Percentiles rank a stretch among this genome's conserved stretches.
These are phyloP conservation scores for Pleochaeta shiraiana DNA, from an alignment of 2,329 filamentous ascomycete genomes.

Conservation along the genomic window DNA sequence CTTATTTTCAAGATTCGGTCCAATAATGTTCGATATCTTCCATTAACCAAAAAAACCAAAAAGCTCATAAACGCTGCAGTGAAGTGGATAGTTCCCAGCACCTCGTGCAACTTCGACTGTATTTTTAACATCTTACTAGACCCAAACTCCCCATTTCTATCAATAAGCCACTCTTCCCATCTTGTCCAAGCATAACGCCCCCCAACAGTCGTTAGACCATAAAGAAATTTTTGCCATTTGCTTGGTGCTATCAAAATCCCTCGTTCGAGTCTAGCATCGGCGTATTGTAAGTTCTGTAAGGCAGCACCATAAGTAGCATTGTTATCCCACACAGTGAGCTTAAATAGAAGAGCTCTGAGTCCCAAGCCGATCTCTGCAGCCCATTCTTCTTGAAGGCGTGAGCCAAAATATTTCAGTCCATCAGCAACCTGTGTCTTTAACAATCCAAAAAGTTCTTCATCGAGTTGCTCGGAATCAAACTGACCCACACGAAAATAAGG, in stretches of 20 bases:
- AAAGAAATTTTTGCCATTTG: slow-evolving; percentile 62
- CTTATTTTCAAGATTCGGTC: slow-evolving; percentile 71
- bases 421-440: slow-evolving; percentile 73
- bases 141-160: slow-evolving; percentile 54
- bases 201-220: slow-evolving; percentile 68
- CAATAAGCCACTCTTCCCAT: slow-evolving; percentile 72
- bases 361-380: slow-evolving; percentile 61
- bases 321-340: slow-evolving; percentile 91
- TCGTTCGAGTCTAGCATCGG: slow-evolving; percentile 50
- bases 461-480: slow-evolving; percentile 84
- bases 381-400: slow-evolving; percentile 67
- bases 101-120: slow-evolving; percentile 39
- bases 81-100: slow-evolving; percentile 53
- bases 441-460: slow-evolving; percentile 77
- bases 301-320: slow-evolving; percentile 87
- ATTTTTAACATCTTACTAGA: slow-evolving; percentile 28
- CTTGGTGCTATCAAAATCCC: slow-evolving; percentile 46
- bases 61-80: slow-evolving; percentile 69
- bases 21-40: slow-evolving; percentile 73
- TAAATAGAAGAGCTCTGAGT: slow-evolving; percentile 67
- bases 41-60: slow-evolving; percentile 74
- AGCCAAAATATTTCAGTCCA: slow-evolving; percentile 68
- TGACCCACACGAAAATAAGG: slow-evolving; percentile 88
- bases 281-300: slow-evolving; percentile 76
- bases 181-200: slow-evolving; percentile 80